These are phyloP conservation scores for Cucurbita pepo DNA, from an alignment of 306 rosid genomes.

Conservation along the genomic window DNA sequence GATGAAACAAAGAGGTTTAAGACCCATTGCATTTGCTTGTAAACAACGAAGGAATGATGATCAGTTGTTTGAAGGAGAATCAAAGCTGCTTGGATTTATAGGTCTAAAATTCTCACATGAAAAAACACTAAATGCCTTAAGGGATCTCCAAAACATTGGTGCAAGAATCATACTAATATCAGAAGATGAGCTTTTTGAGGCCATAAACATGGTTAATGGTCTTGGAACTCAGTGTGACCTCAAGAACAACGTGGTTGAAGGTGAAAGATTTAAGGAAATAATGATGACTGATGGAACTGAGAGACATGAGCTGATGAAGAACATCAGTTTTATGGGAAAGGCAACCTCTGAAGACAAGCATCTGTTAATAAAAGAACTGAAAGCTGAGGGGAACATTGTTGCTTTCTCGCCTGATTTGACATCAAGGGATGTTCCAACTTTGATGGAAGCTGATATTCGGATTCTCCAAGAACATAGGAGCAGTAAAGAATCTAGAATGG, in stretches of 20 bases:
- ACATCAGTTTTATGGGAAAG: slow-evolving; percentile 25
- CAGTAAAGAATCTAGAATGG: slow-evolving; percentile 5
- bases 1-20: slow-evolving; percentile 31
- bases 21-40: slow-evolving; percentile 48
- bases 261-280: slow-evolving; percentile 13
- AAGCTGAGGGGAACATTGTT: slow-evolving; percentile 27
- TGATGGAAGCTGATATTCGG: slow-evolving; percentile 39
- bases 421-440: slow-evolving; percentile 11
- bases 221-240: slow-evolving; percentile 14
- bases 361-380: slow-evolving; percentile 17
- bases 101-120: slow-evolving; percentile 22
- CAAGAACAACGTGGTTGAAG: slow-evolving; percentile 6
- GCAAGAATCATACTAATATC: slow-evolving; percentile 30
- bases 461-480: slow-evolving; percentile 6
- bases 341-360: slow-evolving; percentile 26
- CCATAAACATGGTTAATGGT: slow-evolving; percentile 18
- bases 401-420: slow-evolving; percentile 33
- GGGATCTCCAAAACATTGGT: slow-evolving; percentile 11
- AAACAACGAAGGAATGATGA: slow-evolving; percentile 3
- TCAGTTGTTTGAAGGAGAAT: slow-evolving; percentile 17
- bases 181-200: slow-evolving; percentile 27
- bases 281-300: background rate
- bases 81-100: slow-evolving; percentile 31
- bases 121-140: slow-evolving; percentile 11
- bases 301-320: slow-evolving; percentile 5